A percentile compares a stretch with the other conserved stretches of the same genome.
Evolutionary conservation across 2,329 filamentous ascomycete genomes (phyloP).

Genomic region (Colletotrichum spaethianum): DNA sequence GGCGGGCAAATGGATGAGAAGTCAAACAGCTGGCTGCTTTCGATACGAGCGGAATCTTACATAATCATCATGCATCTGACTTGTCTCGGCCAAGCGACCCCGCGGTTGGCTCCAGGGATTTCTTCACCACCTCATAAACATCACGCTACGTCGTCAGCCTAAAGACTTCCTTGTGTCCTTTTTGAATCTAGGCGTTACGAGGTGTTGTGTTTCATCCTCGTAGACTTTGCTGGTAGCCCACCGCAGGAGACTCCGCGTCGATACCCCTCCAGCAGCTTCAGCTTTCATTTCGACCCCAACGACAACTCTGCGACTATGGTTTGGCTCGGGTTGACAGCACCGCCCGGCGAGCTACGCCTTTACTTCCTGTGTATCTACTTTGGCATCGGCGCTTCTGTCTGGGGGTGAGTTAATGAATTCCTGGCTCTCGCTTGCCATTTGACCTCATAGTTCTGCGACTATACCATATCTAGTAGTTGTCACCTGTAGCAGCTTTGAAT

Average conservation of each 20-base stretch:
- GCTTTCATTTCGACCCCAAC: neutral
- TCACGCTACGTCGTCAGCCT: neutral
- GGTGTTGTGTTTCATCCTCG: neutral
- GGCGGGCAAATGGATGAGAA: neutral
- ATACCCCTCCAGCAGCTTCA: neutral
- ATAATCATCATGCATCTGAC: conserved; percentile 6
- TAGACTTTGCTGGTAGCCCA: neutral
- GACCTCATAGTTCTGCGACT: neutral
- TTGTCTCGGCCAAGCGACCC: conserved; percentile 7
- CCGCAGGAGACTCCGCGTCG: neutral
- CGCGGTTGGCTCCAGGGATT: neutral
- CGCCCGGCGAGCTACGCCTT: conserved; percentile 54
- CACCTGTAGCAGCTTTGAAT: too few species aligned
- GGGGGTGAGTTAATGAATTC: conserved; percentile 59
- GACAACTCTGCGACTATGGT: conserved; percentile 46
- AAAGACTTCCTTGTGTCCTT: too few species aligned
- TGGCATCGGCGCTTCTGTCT: conserved; percentile 68
- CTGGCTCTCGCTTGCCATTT: neutral
- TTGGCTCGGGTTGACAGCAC: neutral
- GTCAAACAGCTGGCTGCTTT: neutral
- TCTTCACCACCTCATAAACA: neutral
- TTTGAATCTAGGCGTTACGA: neutral
- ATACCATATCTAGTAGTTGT: neutral
- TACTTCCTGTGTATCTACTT: conserved; percentile 66
- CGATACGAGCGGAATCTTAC: neutral